Evolutionary conservation across 495 filamentous ascomycete genomes (phyloP), one percentile per base, ranked within the genome.

Genomic region (Annulohypoxylon maeteangense): DNA sequence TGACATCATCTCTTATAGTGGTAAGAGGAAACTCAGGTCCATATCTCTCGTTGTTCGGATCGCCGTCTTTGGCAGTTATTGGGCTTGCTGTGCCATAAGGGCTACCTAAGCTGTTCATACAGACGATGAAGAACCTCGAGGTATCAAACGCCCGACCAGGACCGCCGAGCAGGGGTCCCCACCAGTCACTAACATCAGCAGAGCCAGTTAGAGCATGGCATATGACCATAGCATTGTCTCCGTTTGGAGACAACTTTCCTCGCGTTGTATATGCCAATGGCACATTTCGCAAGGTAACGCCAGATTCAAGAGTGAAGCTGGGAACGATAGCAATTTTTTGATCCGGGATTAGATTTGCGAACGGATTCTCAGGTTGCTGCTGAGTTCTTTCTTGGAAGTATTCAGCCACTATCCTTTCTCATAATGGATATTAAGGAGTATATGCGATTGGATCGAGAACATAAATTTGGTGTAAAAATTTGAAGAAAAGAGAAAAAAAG

Each of bases 161-260:
- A 7, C 94, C 93, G 27, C 94, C 94, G 7, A 98, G 88, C 20
- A 99, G 85, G 16, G 95, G 95, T 6, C 95, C 95, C 95, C 95
- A 99, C 95, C 95, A 99, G 82, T 99, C 95, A 65, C 89, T 87
- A 27, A 98, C 95, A 82, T 99, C 95, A 61, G 95, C 93, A 71
- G 94, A 97, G 54, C 95, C 95, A 36, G 95, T 97, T 71, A 99
- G 81, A 42, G 95, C 95, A 82, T 99, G 95, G 80, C 95, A 99
- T 72, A 99, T 97, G 56, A 99, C 91, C 89, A 99, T 90, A 60
- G 87, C 93, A 88, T 99, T 99, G 83, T 97, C 92, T 44, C 87
- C 83, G 31, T 88, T 81, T 22, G 91, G 85, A 0, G 92, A 91
- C 22, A 99, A 86, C 54, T 84, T 84, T 67, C 95, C 95, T 50